Conservation (phyloP, 169 alveolate genomes). For the Perkinsus marinus region DNA sequence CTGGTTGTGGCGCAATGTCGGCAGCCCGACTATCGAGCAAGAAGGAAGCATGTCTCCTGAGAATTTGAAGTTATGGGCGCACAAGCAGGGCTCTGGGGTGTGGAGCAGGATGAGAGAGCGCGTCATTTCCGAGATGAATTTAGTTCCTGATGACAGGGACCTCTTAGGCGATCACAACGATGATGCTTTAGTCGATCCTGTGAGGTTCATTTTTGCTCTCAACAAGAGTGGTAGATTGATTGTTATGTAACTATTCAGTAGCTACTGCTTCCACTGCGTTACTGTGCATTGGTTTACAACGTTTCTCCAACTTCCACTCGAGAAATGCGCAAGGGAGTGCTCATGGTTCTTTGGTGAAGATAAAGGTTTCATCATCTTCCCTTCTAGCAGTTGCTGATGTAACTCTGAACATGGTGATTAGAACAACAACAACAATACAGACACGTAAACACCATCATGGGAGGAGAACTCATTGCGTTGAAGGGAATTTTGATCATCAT, state of each 20-base stretch:
- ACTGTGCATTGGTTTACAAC: too few relatives aligned
- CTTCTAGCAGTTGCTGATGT: too few relatives aligned
- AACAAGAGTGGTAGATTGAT: background rate
- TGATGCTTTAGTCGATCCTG: background rate
- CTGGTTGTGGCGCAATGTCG: background rate
- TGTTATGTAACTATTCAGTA: background rate
- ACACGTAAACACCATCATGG: too few relatives aligned
- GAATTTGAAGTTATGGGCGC: background rate
- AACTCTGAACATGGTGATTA: too few relatives aligned
- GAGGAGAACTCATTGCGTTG: too few relatives aligned
- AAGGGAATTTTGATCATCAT: too few relatives aligned
- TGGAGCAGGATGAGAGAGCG: background rate
- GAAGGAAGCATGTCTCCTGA: background rate
- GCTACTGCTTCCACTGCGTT: too few relatives aligned
- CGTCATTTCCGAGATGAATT: background rate
- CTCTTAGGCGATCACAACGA: background rate
- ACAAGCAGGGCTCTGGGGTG: background rate
- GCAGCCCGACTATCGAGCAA: background rate
- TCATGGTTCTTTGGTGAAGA: too few relatives aligned
- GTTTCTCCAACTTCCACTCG: too few relatives aligned
- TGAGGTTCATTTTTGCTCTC: background rate
- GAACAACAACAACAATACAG: too few relatives aligned
- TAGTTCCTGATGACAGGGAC: background rate
- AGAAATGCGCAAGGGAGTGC: too few relatives aligned
- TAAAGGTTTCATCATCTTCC: too few relatives aligned